Base-by-base conservation (phyloP, 495 filamentous ascomycete genomes). In the Wilcoxina mikolae region DNA sequence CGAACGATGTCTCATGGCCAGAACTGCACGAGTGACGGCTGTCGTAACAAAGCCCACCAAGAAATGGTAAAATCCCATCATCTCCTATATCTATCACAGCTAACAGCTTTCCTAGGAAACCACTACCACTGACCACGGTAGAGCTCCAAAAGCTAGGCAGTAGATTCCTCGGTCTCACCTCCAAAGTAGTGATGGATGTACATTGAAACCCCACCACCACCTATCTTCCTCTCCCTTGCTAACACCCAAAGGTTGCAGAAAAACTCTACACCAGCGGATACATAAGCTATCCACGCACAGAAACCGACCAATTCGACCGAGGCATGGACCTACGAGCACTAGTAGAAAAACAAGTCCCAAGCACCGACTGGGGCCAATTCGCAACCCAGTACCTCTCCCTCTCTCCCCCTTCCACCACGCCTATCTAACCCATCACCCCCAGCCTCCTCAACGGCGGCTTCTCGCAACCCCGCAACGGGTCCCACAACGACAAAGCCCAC, bases 61-160 rank as follows among this genome's bases (percentile, higher is more conserved):
- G 59, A 95, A 93, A 70, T 94, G 83, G 87, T 66, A 58, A 28
- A 27, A n/a, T n/a, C 50, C 10, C 18, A 22, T 51, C 26, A 47
- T 48, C 47, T 53, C 1, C 0, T 15, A 4, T 29, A 11, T 18
- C 25, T 25, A 44, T 22, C 17, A 11, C 24, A 17, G 22, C 35
- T 39, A 39, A 39, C 35, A 5, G 1, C 3, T 5, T 18, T 18
- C n/a, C 2, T 17, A 66, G 63, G 63, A 84, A 86, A 60, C 91
- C 91, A 1, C 66, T 98, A 28, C 91, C 91, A 1, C 72, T 98
- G 60, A 98, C 91, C 0, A 98, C 91, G 0, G 86, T 98, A n/a
- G 93, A 98, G 60, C 70, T 98, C n/a, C 91, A 96, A 65, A 96
- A 95, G 73, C 87, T 87, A 74, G 91, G 93, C 18, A 91, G 81